phyloP scores from a whole-genome alignment of 192 early-diverging fungal genomes.

The Coemansia sp. region DNA sequence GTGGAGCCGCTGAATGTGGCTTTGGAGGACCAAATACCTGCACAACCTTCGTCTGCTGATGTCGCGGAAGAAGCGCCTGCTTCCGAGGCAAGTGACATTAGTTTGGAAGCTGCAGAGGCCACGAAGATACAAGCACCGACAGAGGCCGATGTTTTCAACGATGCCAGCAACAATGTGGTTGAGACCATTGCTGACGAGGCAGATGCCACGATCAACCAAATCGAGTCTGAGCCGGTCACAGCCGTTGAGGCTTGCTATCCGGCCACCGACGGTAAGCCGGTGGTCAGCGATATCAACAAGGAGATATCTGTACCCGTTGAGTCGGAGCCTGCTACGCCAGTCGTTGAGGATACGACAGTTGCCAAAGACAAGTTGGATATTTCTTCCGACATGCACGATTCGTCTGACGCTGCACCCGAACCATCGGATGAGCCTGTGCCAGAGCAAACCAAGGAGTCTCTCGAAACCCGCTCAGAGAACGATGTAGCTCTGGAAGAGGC shows the following conservation, averaged over 20 bases:
- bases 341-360: not conserved
- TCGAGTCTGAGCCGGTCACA: not conserved
- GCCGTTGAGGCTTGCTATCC: not conserved
- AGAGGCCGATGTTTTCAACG: not conserved
- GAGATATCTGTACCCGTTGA: not conserved
- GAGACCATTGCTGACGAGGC: not conserved
- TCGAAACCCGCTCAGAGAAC: not conserved
- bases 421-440: not conserved
- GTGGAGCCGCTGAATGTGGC: not conserved
- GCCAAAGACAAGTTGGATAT: not conserved
- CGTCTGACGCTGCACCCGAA: not conserved
- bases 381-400: not conserved
- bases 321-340: not conserved
- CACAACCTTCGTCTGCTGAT: not conserved
- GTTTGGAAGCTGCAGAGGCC: too few relatives aligned
- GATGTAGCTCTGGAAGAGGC: not conserved
- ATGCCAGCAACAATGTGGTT: not conserved
- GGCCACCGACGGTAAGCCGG: not conserved
- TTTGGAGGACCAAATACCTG: slow-evolving; percentile 9
- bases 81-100: not conserved
- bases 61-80: not conserved
- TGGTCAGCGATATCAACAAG: not conserved
- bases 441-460: not conserved
- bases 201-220: not conserved
- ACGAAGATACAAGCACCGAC: not conserved